Percentiles rank a stretch among this genome's conserved stretches.
These are phyloP conservation scores for Boletales sp. DNA, from an alignment of 768 basidiomycete species.

Conservation along the genomic window DNA sequence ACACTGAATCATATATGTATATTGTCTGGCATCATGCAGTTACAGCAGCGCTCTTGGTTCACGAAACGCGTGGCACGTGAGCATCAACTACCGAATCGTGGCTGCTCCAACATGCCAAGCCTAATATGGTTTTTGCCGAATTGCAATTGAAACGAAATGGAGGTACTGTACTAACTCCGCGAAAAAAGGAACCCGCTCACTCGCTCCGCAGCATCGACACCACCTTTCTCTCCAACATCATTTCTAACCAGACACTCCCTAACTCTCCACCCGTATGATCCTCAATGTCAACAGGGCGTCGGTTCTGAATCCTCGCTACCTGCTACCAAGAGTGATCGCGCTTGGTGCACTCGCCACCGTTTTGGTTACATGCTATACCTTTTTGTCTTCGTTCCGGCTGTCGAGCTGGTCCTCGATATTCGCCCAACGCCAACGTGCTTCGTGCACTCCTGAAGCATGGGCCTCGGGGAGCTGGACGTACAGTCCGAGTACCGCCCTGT, in stretches of 20 bases:
- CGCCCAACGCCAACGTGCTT: conserved; percentile 20
- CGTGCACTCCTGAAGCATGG: conserved; percentile 36
- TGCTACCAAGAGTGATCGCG: conserved; percentile 21
- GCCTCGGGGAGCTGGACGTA: conserved; percentile 40
- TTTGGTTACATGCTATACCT: conserved; percentile 27
- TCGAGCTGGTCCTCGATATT: conserved; percentile 25
- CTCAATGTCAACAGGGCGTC: neutral
- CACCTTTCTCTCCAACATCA: neutral
- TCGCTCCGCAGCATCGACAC: conserved; percentile 2
- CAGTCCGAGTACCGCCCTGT: conserved; percentile 33
- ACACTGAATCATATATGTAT: no score
- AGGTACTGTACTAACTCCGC: neutral
- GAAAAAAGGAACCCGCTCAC: neutral
- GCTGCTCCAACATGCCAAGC: conserved; percentile 1
- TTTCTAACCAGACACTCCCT: neutral
- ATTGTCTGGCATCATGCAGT: no score
- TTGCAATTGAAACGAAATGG: neutral
- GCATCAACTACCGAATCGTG: neutral
- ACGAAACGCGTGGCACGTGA: no score
- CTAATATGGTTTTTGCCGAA: neutral
- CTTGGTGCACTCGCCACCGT: conserved; percentile 27
- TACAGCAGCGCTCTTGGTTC: no score
- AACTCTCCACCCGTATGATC: neutral
- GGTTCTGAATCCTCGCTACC: conserved; percentile 20
- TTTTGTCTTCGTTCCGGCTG: conserved; percentile 19